Evolutionary conservation across 345 rosid genomes (phyloP).

Genomic region (Physaria fendleri): DNA sequence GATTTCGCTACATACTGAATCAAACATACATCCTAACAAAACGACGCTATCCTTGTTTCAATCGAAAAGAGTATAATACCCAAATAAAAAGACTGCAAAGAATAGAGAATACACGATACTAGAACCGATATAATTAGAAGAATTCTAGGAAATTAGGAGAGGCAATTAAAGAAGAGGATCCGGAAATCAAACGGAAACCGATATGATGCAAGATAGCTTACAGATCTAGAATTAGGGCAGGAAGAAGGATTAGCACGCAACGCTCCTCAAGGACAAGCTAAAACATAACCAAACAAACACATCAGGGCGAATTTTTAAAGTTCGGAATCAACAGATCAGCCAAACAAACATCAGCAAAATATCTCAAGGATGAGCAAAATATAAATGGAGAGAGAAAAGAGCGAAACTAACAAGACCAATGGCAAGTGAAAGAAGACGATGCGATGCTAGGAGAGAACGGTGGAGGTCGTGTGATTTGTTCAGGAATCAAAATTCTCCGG

Average conservation of each 20-base stretch:
- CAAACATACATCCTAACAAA: too few relatives aligned
- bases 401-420: constrained; percentile 3
- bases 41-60: too few relatives aligned
- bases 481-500: not conserved
- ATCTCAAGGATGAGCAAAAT: not conserved
- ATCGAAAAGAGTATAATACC: too few relatives aligned
- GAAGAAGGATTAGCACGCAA: not conserved
- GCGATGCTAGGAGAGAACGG: not conserved
- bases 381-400: not conserved
- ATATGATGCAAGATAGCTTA: constrained; percentile 12
- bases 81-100: too few relatives aligned
- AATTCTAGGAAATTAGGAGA: too few relatives aligned
- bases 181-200: not conserved
- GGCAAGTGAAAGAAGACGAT: not conserved
- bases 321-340: constrained; percentile 5
- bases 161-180: not conserved
- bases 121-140: too few relatives aligned
- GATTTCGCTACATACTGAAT: too few relatives aligned
- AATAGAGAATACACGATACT: too few relatives aligned
- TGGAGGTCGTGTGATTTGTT: constrained; percentile 8
- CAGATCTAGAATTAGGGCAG: constrained; percentile 7
- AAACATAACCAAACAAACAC: not conserved
- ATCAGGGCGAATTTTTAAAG: not conserved
- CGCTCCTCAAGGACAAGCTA: constrained; percentile 11
- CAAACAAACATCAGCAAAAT: not conserved